Conservation (phyloP, 768 basidiomycete genomes). For the Psilocybe azurescens region DNA sequence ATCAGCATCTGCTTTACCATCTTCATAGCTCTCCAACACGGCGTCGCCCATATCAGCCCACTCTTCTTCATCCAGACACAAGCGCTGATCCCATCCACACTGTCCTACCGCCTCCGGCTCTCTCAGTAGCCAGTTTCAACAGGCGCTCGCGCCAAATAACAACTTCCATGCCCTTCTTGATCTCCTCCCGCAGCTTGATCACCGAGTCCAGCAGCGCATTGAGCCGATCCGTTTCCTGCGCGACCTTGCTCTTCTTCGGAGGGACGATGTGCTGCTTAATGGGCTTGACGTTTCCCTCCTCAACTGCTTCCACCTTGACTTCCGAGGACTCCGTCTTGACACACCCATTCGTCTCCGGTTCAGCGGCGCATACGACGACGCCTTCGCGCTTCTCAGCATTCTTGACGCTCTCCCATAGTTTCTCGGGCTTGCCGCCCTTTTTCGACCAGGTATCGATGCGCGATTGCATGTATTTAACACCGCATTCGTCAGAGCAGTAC, state of each 20-base stretch:
- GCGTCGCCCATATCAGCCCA: constrained; percentile 71
- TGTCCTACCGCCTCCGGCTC: constrained; percentile 69
- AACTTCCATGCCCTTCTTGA: constrained; percentile 73
- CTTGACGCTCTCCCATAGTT: constrained; percentile 79
- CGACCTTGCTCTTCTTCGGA: constrained; percentile 50
- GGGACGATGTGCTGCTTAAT: constrained; percentile 26
- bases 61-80: constrained; percentile 84
- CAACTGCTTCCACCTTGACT: constrained; percentile 20
- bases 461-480: constrained; percentile 71
- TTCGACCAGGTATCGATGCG: constrained; percentile 67
- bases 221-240: constrained; percentile 62
- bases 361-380: constrained; percentile 55
- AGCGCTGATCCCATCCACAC: constrained; percentile 90
- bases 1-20: constrained; percentile 40
- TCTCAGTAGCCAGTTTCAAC: constrained; percentile 67
- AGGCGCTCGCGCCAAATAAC: constrained; percentile 74
- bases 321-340: constrained; percentile 21
- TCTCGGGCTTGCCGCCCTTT: constrained; percentile 64
- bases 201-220: constrained; percentile 59
- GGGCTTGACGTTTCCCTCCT: constrained; percentile 26
- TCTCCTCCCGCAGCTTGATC: constrained; percentile 62
- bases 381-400: constrained; percentile 74
- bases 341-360: constrained; percentile 21
- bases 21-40: constrained; percentile 75
- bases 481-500: constrained; percentile 91